Conservation (phyloP, 2,329 filamentous ascomycete species). For the Nigrospora oryzae region DNA sequence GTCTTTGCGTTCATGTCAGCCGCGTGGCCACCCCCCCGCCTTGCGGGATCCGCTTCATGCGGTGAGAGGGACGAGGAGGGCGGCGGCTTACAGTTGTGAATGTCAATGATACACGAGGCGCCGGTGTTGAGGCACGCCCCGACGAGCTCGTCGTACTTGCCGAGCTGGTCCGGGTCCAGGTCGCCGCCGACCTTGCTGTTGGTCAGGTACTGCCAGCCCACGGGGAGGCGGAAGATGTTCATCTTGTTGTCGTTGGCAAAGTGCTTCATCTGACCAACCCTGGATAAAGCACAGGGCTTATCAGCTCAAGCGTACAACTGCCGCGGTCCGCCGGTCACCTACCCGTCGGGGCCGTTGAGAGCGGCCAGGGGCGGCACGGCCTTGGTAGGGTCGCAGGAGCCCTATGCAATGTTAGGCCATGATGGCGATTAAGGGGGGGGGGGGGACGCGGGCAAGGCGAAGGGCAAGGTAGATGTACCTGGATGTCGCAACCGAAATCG, state of each 20-base stretch:
- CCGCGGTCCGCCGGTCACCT: slow-evolving; percentile 2
- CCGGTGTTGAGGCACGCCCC: slow-evolving; percentile 47
- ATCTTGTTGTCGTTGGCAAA: slow-evolving; percentile 43
- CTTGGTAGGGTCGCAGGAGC: slow-evolving; percentile 6
- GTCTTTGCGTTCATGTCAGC: slow-evolving; percentile 9
- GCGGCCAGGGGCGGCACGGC: slow-evolving; percentile 6
- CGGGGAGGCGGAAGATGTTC: slow-evolving; percentile 49
- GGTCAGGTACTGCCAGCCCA: slow-evolving; percentile 53
- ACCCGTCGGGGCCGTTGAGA: slow-evolving; percentile 10
- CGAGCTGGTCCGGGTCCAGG: slow-evolving; percentile 38
- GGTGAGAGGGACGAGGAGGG: no score
- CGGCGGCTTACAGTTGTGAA: slow-evolving; percentile 35
- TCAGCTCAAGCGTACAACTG: no score
- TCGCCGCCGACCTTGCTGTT: slow-evolving; percentile 39
- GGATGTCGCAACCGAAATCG: slow-evolving; percentile 12
- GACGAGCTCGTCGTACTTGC: slow-evolving; percentile 45
- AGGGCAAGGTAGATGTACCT: slow-evolving; percentile 3
- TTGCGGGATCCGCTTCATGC: no score
- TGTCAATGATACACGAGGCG: slow-evolving; percentile 50
- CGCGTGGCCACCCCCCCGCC: not conserved
- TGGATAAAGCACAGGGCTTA: no score
- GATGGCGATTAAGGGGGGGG: not conserved
- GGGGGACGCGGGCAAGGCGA: not conserved
- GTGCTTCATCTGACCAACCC: slow-evolving; percentile 44
- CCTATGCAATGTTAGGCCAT: slow-evolving; percentile 1